phyloP scores from a whole-genome alignment of 768 basidiomycete species.

The Mycena olivaceomarginata region DNA sequence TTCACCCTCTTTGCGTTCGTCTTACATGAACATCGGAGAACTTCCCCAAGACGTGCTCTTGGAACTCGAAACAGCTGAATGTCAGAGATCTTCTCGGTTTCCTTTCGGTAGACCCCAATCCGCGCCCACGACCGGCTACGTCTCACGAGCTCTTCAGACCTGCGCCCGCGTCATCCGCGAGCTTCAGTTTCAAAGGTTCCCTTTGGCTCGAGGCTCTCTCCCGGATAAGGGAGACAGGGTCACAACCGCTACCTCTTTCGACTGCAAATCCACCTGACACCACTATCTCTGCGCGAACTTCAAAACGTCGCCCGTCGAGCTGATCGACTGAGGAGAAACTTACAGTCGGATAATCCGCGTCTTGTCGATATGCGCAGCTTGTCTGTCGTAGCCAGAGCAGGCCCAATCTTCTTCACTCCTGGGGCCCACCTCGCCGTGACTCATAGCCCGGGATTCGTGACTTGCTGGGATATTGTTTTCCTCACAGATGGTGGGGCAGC shows the following conservation, averaged over 20 bases:
- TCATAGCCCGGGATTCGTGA: neutral
- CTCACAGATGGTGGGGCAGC: neutral
- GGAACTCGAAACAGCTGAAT: neutral
- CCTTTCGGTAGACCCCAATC: neutral
- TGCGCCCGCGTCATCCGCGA: no score
- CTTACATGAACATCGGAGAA: neutral
- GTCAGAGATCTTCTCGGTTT: neutral
- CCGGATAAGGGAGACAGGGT: neutral
- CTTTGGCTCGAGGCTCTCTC: slow-evolving; percentile 6
- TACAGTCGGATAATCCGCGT: neutral
- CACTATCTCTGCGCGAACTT: neutral
- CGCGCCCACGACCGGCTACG: no score
- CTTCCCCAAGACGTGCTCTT: neutral
- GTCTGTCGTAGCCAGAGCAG: neutral
- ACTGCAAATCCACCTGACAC: neutral
- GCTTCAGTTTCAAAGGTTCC: neutral
- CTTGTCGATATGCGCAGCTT: neutral
- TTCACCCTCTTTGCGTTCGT: no score
- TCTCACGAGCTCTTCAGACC: no score
- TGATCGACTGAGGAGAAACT: neutral
- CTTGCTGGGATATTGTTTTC: slow-evolving; percentile 13
- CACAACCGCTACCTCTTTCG: neutral
- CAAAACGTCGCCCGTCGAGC: neutral
- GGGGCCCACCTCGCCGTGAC: neutral
- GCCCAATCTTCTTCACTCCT: neutral